Base-by-base conservation (phyloP, 352 stramenopile species). In the Pythium pyrilobum region DNA sequence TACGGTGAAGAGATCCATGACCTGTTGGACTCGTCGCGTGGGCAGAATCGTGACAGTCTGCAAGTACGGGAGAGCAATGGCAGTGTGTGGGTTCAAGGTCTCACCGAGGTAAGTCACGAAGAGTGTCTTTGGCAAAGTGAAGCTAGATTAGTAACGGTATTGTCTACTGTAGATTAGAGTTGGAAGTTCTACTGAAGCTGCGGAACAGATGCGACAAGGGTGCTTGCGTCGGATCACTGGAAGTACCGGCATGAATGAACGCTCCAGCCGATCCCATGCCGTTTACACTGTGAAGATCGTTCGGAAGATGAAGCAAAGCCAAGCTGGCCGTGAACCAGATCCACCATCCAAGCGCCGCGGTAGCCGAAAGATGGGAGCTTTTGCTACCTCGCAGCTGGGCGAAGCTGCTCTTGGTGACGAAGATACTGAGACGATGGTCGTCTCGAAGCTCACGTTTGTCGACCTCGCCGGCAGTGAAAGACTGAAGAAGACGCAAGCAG, bases 1-100 rank as follows among this genome's bases (percentile, higher is more conserved):
- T 99, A 99, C 40, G 95, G 95, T 20, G 94, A 99, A 71, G 95
- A 98, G 53, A 96, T 99, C 47, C 86, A 96, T 55, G 96, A 99
- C 66, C 63, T 99, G 27, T 67, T 99, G 1, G 71, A 93, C 38
- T 69, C 66, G 9, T 52, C 42, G 27, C 48, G 48, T 28, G 48
- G 34, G 6, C 15, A 69, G 38, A 52, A 59, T 8, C 59, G 62
- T 0, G 79, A 90, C 27, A 75, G 59, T 9, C 59, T 95, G 28
- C 80, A 89, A 48, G 62, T 95, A 25, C 66, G 85, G 29, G 82
- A 95, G 23, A 75, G 73, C 42, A 80, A 78, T 37, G 67, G 72
- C 7, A 81, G 81, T 12, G 77, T 95, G 13, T 93, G 76, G 67
- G 77, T 95, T 0, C 78, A 89, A 59, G 85, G 85, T 42, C 58